phyloP scores from a whole-genome alignment of 306 rosid species.

The Vigna trinervia region DNA sequence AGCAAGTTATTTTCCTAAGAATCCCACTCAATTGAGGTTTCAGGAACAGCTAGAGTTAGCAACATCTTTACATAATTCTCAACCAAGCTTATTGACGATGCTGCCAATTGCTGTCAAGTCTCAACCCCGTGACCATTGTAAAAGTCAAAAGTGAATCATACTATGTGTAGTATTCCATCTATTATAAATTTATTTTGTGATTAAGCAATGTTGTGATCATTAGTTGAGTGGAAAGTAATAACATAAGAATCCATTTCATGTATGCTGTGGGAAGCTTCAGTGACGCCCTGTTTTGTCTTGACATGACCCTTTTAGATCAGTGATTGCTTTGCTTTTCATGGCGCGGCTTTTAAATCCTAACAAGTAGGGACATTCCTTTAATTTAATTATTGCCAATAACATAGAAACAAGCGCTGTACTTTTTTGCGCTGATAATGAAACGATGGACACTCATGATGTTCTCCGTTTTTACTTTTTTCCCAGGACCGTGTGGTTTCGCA shows the following conservation, averaged over 20 bases:
- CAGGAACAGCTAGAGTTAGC: not conserved
- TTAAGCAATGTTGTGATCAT: not conserved
- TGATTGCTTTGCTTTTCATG: not conserved
- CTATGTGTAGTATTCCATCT: too few species aligned
- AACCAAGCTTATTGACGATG: not conserved
- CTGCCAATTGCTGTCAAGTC: not conserved
- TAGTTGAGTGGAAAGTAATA: not conserved
- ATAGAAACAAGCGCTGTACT: conserved; percentile 35
- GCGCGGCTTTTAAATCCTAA: conserved; percentile 23
- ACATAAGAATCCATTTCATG: not conserved
- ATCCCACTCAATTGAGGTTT: not conserved
- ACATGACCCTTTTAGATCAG: not conserved
- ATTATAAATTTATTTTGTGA: not conserved
- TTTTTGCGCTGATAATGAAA: conserved; percentile 37
- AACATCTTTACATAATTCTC: not conserved
- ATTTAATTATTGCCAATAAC: conserved; percentile 4
- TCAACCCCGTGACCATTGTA: not conserved
- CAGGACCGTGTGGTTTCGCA: conserved; percentile 69
- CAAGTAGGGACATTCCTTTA: conserved; percentile 40
- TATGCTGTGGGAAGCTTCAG: not conserved
- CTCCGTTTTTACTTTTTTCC: conserved; percentile 11
- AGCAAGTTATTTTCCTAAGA: not conserved
- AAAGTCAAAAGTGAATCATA: too few species aligned
- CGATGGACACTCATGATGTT: conserved; percentile 29
- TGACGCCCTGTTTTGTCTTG: conserved; percentile 6